phyloP scores from a whole-genome alignment of 208 protist species.

The Trypanosoma avium region DNA sequence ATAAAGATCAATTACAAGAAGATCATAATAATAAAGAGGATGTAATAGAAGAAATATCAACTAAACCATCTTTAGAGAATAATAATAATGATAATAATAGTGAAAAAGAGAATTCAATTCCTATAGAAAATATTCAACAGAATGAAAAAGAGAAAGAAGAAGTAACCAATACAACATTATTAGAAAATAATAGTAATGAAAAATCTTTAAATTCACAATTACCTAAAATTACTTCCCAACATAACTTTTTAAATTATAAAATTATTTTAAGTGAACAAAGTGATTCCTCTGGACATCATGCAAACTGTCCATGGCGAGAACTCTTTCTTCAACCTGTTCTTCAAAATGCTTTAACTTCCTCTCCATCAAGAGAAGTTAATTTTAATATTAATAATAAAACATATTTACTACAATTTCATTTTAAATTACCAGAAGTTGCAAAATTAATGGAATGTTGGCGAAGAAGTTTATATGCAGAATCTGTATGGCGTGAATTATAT shows the following conservation, averaged over 20 bases:
- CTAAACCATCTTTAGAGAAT: not conserved
- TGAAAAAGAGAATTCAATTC: no score
- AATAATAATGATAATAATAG: no score
- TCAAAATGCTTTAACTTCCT: not conserved
- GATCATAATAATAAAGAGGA: not conserved
- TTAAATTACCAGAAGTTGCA: conserved; percentile 45
- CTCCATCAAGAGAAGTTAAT: conserved; percentile 1
- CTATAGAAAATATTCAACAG: not conserved
- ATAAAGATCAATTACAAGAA: not conserved
- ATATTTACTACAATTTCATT: conserved; percentile 28
- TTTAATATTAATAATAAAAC: conserved; percentile 14
- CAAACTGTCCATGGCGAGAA: conserved; percentile 25
- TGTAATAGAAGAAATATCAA: not conserved
- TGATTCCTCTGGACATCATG: conserved; percentile 15
- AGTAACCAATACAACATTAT: not conserved
- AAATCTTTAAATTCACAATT: not conserved
- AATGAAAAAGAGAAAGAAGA: not conserved
- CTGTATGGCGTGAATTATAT: conserved; percentile 27
- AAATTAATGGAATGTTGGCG: conserved; percentile 51
- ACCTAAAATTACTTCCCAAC: not conserved
- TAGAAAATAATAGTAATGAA: not conserved
- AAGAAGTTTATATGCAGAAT: conserved; percentile 46
- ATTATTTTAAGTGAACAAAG: conserved; percentile 15
- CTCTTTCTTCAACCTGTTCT: conserved; percentile 22
- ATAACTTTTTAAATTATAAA: not conserved